These are phyloP conservation scores for Moniliophthora roreri DNA, from an alignment of 1,284 basidiomycete genomes.

Conservation along the genomic window DNA sequence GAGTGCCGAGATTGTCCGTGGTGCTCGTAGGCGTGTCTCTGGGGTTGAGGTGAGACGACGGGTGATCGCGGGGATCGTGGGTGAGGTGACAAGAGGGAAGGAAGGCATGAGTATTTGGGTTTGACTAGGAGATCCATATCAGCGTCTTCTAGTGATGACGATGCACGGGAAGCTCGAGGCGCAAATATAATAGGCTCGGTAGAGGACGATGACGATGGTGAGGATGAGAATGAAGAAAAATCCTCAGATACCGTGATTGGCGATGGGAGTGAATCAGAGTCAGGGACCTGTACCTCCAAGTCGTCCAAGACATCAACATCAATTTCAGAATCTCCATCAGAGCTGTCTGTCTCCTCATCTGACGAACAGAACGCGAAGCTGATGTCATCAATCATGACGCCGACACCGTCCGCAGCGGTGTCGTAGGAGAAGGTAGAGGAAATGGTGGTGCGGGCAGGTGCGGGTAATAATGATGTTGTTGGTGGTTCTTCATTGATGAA, in stretches of 20 bases:
- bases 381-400: conserved; percentile 5
- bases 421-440: not conserved
- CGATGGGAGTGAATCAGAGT: conserved; percentile 3
- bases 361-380: conserved; percentile 10
- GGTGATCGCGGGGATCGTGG: not conserved
- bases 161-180: not conserved
- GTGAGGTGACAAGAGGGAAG: conserved; percentile 12
- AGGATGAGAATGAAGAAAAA: not conserved
- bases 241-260: not conserved
- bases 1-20: conserved; percentile 61
- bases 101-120: conserved; percentile 10
- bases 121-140: not conserved
- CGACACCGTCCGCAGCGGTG: too few relatives aligned
- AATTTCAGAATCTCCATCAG: conserved; percentile 11
- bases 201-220: not conserved
- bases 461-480: not conserved
- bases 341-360: conserved; percentile 1
- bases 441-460: conserved; percentile 1
- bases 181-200: not conserved
- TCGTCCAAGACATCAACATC: conserved; percentile 12
- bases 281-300: conserved; percentile 1
- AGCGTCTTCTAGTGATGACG: not conserved
- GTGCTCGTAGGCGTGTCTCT: conserved; percentile 38
- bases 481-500: not conserved
- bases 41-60: conserved; percentile 16